Percentiles rank a stretch among this genome's conserved stretches.
Conservation (phyloP, 805 yeast species). For the Pichia manshurica region DNA sequence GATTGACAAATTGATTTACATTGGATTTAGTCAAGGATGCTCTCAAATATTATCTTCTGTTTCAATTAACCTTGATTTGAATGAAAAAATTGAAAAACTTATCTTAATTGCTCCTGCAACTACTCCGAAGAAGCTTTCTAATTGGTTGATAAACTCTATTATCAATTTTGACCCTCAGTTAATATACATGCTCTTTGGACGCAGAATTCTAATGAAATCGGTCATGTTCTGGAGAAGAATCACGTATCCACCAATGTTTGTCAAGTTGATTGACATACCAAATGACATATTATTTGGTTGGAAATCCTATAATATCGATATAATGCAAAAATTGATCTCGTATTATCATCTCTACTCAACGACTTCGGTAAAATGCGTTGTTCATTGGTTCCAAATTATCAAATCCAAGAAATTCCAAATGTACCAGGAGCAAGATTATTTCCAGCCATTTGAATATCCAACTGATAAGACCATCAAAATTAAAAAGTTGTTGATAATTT, state of each 20-base stretch:
- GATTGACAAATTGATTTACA: conserved; percentile 47
- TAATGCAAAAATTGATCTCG: conserved; percentile 68
- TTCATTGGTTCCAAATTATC: conserved; percentile 95
- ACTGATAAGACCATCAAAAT: conserved; percentile 48
- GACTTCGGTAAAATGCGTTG: conserved; percentile 85
- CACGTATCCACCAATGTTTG: conserved; percentile 71
- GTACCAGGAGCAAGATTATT: conserved; percentile 68
- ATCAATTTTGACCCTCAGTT: conserved; percentile 73
- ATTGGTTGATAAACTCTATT: conserved; percentile 69
- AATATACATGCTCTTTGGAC: conserved; percentile 69
- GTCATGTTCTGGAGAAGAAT: conserved; percentile 65
- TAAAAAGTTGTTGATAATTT: conserved; percentile 64
- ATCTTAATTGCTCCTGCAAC: conserved; percentile 81
- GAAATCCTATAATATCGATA: conserved; percentile 65
- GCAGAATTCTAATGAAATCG: conserved; percentile 60
- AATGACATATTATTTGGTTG: conserved; percentile 71
- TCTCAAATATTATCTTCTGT: conserved; percentile 90
- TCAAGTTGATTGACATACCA: conserved; percentile 64
- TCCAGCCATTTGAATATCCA: conserved; percentile 43
- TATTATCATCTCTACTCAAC: conserved; percentile 87
- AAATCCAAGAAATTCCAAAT: conserved; percentile 73
- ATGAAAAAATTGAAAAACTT: conserved; percentile 44
- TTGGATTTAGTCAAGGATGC: conserved; percentile 94
- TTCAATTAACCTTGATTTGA: conserved; percentile 63
- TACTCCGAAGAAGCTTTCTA: conserved; percentile 81